phyloP scores from a whole-genome alignment of 2,329 filamentous ascomycete species.

The Pseudogymnoascus sp. region DNA sequence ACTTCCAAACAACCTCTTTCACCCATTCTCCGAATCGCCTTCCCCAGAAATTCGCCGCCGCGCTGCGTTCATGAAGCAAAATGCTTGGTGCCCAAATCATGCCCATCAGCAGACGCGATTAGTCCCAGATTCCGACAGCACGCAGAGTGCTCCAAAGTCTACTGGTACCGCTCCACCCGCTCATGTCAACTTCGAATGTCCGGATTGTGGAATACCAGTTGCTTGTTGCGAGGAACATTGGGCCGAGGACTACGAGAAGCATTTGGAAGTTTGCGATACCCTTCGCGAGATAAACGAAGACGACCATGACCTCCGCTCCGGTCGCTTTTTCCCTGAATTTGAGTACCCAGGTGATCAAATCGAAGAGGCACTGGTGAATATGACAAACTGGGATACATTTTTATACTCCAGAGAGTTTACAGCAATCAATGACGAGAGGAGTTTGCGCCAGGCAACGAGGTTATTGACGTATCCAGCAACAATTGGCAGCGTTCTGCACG shows the following conservation, averaged over 20 bases:
- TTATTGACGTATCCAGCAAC: conserved; percentile 91
- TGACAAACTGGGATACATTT: conserved; percentile 98
- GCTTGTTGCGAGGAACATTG: conserved; percentile 94
- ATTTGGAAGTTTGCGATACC: conserved; percentile 86
- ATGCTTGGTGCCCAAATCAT: conserved; percentile 89
- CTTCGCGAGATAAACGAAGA: conserved; percentile 94
- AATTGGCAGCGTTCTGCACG: conserved; percentile 83
- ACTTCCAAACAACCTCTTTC: conserved; percentile 75
- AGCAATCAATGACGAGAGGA: conserved; percentile 83
- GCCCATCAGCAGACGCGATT: conserved; percentile 70
- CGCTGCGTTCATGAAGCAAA: conserved; percentile 84
- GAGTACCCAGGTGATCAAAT: conserved; percentile 83
- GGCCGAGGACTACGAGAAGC: conserved; percentile 89
- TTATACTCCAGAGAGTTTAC: conserved; percentile 87
- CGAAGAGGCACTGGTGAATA: conserved; percentile 87
- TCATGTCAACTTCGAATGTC: conserved; percentile 89
- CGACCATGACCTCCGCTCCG: conserved; percentile 87
- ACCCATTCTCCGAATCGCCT: conserved; percentile 82
- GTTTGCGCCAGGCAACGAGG: conserved; percentile 86
- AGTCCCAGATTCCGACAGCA: conserved; percentile 55
- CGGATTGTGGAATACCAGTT: conserved; percentile 88
- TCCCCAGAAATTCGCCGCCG: conserved; percentile 79
- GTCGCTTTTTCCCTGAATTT: conserved; percentile 88
- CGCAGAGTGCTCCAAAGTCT: conserved; percentile 50
- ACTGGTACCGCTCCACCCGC: conserved; percentile 57